phyloP scores from a whole-genome alignment of 148 eudicot genomes.

The Suaeda aralocaspica region DNA sequence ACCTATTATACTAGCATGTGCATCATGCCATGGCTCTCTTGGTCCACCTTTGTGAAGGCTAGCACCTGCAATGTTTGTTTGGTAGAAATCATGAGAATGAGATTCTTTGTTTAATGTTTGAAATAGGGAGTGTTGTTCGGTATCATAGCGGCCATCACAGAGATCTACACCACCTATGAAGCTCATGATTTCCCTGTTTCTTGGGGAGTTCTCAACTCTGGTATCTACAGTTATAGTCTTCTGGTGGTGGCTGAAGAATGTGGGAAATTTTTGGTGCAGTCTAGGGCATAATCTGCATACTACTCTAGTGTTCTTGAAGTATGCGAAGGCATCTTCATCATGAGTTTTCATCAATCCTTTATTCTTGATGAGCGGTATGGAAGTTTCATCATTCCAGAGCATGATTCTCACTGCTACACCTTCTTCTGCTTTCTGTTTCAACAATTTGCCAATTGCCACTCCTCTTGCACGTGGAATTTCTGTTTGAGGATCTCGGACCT shows the following conservation, averaged over 20 bases:
- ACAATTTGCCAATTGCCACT: slow-evolving; percentile 61
- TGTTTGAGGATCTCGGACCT: slow-evolving; percentile 63
- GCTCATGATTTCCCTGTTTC: slow-evolving; percentile 64
- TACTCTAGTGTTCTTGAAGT: slow-evolving; percentile 65
- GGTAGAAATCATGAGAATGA: slow-evolving; percentile 60
- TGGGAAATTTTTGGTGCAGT: slow-evolving; percentile 59
- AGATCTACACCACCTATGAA: slow-evolving; percentile 86
- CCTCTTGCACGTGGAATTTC: slow-evolving; percentile 66
- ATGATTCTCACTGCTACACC: slow-evolving; percentile 79
- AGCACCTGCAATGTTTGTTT: slow-evolving; percentile 65
- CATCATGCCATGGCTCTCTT: slow-evolving; percentile 88
- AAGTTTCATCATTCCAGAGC: slow-evolving; percentile 84
- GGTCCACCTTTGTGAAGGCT: slow-evolving; percentile 73
- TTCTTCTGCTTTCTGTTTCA: slow-evolving; percentile 77
- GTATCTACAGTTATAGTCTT: slow-evolving; percentile 67
- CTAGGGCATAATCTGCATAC: slow-evolving; percentile 67
- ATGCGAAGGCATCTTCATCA: slow-evolving; percentile 63
- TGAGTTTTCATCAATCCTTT: slow-evolving; percentile 76
- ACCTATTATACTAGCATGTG: slow-evolving; percentile 73
- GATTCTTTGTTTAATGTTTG: slow-evolving; percentile 54
- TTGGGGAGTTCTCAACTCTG: slow-evolving; percentile 33
- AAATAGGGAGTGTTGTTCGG: slow-evolving; percentile 66
- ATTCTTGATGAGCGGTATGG: slow-evolving; percentile 77
- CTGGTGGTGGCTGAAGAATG: slow-evolving; percentile 71
- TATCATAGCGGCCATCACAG: slow-evolving; percentile 83